Conservation (phyloP, 345 rosid genomes). For the Citrus glauca region DNA sequence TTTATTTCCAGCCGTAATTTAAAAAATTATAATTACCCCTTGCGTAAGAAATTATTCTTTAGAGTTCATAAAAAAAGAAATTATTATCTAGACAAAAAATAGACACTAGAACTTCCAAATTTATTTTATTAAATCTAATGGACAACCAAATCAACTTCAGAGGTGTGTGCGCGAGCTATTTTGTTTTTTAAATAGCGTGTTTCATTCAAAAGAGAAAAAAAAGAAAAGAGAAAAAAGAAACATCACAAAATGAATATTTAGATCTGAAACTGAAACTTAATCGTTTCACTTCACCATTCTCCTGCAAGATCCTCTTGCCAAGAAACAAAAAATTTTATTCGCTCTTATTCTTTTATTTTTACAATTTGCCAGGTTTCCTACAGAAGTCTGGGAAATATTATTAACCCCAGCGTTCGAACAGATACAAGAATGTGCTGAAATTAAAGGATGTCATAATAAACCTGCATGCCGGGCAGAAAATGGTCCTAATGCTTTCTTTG, state of each 20-base stretch:
- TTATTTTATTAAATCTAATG: no score
- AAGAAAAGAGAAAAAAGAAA: no score
- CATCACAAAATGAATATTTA: background rate
- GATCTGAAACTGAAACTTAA: background rate
- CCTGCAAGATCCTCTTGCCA: background rate
- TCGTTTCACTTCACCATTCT: background rate
- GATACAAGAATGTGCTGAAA: background rate
- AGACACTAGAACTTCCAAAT: no score
- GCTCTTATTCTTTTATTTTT: background rate
- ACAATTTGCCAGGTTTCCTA: constrained; percentile 4
- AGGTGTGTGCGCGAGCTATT: accelerated
- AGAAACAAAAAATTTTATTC: background rate
- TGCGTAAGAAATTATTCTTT: no score
- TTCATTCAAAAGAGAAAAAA: background rate
- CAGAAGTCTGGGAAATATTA: background rate
- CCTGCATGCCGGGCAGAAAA: constrained; percentile 34
- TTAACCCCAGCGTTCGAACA: background rate
- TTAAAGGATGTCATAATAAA: constrained; percentile 19
- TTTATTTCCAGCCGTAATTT: no score
- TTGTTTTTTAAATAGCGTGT: no score
- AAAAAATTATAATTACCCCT: no score
- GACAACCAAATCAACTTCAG: no score
- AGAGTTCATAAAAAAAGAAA: no score
- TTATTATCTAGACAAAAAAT: no score
- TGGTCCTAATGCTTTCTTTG: constrained; percentile 53